phyloP scores from a whole-genome alignment of 2,329 filamentous ascomycete genomes.

The Diaporthe destruens region DNA sequence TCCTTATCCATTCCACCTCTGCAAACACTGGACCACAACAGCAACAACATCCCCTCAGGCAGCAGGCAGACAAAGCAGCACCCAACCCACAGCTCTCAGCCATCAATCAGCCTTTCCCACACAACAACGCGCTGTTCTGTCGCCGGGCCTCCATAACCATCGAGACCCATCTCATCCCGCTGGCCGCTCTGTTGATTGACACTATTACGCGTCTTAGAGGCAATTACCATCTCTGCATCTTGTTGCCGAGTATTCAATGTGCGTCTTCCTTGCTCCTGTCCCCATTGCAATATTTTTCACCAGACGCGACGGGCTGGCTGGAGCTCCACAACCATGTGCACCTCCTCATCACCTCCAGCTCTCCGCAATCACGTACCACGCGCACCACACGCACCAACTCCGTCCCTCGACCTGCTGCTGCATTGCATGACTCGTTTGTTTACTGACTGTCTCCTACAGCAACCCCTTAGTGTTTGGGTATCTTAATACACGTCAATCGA shows the following conservation, averaged over 20 bases:
- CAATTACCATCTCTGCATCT: slow-evolving; percentile 35
- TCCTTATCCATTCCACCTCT: slow-evolving; percentile 25
- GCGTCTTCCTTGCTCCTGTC: slow-evolving; percentile 23
- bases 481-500: slow-evolving; percentile 38
- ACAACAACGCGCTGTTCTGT: slow-evolving; percentile 25
- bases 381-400: slow-evolving; percentile 12
- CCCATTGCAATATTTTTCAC: slow-evolving; percentile 38
- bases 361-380: slow-evolving; percentile 26
- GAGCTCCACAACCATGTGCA: slow-evolving; percentile 38
- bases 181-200: slow-evolving; percentile 30
- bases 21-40: slow-evolving; percentile 24
- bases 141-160: slow-evolving; percentile 26
- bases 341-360: slow-evolving; percentile 33
- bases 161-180: slow-evolving; percentile 23
- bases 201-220: slow-evolving; percentile 39
- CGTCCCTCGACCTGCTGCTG: slow-evolving; percentile 20
- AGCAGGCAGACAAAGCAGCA: slow-evolving; percentile 15
- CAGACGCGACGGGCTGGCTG: slow-evolving; percentile 35
- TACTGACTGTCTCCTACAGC: slow-evolving; percentile 33
- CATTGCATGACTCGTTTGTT: slow-evolving; percentile 22
- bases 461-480: slow-evolving; percentile 38
- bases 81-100: background rate
- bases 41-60: slow-evolving; percentile 26
- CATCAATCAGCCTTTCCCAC: slow-evolving; percentile 7
- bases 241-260: slow-evolving; percentile 39